These are phyloP conservation scores for Trypethelium eluteriae DNA, from an alignment of 495 filamentous ascomycete genomes.

Conservation along the genomic window DNA sequence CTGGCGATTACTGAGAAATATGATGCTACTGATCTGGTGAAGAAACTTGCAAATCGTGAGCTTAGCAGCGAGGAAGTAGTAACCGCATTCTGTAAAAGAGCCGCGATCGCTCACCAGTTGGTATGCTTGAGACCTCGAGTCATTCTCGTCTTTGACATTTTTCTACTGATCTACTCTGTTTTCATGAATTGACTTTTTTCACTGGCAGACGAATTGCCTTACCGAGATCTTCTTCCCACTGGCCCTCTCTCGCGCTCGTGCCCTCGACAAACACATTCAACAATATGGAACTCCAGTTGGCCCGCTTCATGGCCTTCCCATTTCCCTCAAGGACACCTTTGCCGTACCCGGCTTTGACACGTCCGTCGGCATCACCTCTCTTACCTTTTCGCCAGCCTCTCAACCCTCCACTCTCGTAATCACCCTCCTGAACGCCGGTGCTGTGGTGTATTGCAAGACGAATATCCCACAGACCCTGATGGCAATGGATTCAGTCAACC, in stretches of 20 bases:
- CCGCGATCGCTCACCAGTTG: slow-evolving; percentile 37
- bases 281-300: slow-evolving; percentile 30
- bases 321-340: slow-evolving; percentile 39
- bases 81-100: slow-evolving; percentile 53
- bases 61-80: slow-evolving; percentile 50
- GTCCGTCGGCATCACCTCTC: slow-evolving; percentile 30
- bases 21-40: slow-evolving; percentile 45
- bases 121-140: slow-evolving; percentile 4
- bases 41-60: slow-evolving; percentile 40
- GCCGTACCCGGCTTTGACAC: slow-evolving; percentile 34
- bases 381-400: slow-evolving; percentile 30
- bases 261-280: slow-evolving; percentile 32
- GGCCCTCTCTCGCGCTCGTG: slow-evolving; percentile 31
- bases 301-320: slow-evolving; percentile 37
- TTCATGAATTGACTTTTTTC: slow-evolving; percentile 7
- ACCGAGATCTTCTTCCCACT: slow-evolving; percentile 38
- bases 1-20: slow-evolving; percentile 53
- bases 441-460: slow-evolving; percentile 42
- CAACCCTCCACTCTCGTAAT: slow-evolving; percentile 31
- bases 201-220: slow-evolving; percentile 34
- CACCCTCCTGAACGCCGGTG: slow-evolving; percentile 33
- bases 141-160: neutral
- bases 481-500: slow-evolving; percentile 38
- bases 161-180: neutral
- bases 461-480: slow-evolving; percentile 41